Evolutionary conservation across 2,329 filamentous ascomycete genomes (phyloP).

Genomic region (Ascochyta viciae-villosae): DNA sequence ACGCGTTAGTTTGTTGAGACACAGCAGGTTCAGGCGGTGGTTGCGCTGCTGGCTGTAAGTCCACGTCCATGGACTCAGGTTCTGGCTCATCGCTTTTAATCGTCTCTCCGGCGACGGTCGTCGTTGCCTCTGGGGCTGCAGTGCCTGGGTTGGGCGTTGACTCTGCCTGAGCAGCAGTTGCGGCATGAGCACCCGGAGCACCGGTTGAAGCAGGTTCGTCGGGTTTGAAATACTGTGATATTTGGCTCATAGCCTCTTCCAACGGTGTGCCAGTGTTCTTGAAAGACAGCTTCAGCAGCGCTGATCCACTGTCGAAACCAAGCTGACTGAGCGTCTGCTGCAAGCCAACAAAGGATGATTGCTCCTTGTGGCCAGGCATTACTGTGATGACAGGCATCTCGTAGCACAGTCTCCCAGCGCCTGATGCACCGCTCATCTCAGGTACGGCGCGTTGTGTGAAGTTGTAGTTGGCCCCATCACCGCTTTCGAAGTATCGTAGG

Average conservation of each 20-base stretch:
- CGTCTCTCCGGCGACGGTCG: constrained; percentile 35
- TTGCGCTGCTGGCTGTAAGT: constrained; percentile 25
- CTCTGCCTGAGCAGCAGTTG: constrained; percentile 35
- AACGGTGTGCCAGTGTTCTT: constrained; percentile 77
- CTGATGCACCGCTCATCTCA: constrained; percentile 61
- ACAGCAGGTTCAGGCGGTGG: constrained; percentile 20
- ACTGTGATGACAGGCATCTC: constrained; percentile 86
- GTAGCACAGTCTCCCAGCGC: constrained; percentile 80
- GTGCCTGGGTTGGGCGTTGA: constrained; percentile 30
- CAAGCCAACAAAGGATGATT: constrained; percentile 78
- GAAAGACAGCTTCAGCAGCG: constrained; percentile 80
- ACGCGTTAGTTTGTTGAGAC: constrained; percentile 24
- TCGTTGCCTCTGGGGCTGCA: constrained; percentile 34
- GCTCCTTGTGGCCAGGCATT: constrained; percentile 72
- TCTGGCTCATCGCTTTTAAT: constrained; percentile 32
- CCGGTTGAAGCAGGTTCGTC: constrained; percentile 38
- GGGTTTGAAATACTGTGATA: constrained; percentile 74
- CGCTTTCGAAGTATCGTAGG: constrained; percentile 85
- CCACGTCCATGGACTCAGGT: constrained; percentile 42
- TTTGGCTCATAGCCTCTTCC: constrained; percentile 84
- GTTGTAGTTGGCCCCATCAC: constrained; percentile 62
- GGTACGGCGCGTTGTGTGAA: constrained; percentile 85
- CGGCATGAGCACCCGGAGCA: constrained; percentile 40
- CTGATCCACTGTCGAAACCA: constrained; percentile 84
- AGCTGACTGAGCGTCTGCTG: constrained; percentile 89